Evolutionary conservation across 73 alveolate species (phyloP).

Genomic region (Diophrys appendiculata): DNA sequence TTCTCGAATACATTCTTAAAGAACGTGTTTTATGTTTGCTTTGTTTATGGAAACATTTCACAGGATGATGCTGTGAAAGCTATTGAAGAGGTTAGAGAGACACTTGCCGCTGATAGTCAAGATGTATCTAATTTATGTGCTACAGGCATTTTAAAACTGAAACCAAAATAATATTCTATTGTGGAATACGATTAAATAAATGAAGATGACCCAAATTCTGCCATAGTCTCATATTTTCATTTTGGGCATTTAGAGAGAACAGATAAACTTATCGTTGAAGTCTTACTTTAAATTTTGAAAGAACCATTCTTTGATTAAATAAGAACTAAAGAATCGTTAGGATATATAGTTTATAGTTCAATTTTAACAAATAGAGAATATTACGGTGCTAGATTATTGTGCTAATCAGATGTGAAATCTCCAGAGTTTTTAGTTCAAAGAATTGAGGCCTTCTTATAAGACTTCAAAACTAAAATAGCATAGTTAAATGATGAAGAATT

Average conservation of each 20-base stretch:
- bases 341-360: conserved; percentile 65
- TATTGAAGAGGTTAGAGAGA: conserved; percentile 4
- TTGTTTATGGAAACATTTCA: conserved; percentile 5
- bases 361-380: conserved; percentile 29
- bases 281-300: conserved; percentile 58
- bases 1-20: conserved; percentile 28
- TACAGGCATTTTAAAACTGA: conserved; percentile 5
- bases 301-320: conserved; percentile 74
- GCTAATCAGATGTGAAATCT: conserved; percentile 59
- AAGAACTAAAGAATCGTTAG: conserved; percentile 84
- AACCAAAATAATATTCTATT: conserved; percentile 13
- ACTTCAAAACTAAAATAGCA: too few relatives aligned
- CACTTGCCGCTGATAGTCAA: neutral
- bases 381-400: conserved; percentile 33
- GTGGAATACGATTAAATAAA: conserved; percentile 19
- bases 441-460: conserved; percentile 57
- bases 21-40: conserved; percentile 16
- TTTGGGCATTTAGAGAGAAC: conserved; percentile 7
- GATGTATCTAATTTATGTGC: neutral
- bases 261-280: conserved; percentile 9
- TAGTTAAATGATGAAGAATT: too few relatives aligned
- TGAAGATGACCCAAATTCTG: conserved; percentile 35
- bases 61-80: conserved; percentile 5
- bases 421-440: conserved; percentile 65
- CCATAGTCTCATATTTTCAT: conserved; percentile 47